phyloP scores from a whole-genome alignment of 805 yeast species.

The Yarrowia divulgata region DNA sequence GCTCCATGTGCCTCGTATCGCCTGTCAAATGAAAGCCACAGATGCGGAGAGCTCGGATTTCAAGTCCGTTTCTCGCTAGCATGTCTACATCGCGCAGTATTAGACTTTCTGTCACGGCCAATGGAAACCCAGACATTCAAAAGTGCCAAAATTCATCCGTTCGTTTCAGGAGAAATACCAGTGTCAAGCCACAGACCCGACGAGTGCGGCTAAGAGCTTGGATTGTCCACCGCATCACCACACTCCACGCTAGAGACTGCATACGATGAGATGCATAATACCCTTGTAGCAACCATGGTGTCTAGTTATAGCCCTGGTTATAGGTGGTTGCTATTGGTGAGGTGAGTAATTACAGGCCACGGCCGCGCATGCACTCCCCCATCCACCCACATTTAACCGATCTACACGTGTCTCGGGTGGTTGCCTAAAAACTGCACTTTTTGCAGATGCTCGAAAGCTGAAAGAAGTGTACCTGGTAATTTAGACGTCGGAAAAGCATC shows the following conservation, averaged over 20 bases:
- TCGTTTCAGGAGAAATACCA: background rate
- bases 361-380: background rate
- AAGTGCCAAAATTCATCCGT: background rate
- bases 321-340: background rate
- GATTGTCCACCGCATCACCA: background rate
- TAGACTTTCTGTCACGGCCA: background rate
- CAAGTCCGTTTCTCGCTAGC: background rate
- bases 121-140: background rate
- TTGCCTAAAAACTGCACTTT: background rate
- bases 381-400: background rate
- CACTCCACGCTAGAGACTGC: background rate
- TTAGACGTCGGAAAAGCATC: background rate
- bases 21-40: background rate
- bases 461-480: no score
- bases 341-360: background rate
- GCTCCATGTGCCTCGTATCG: background rate
- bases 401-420: slow-evolving; percentile 4
- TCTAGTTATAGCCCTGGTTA: background rate
- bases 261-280: background rate
- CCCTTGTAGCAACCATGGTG: background rate
- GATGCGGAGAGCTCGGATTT: background rate
- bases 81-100: background rate
- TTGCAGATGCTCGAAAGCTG: background rate
- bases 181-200: background rate
- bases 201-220: background rate